Evolutionary conservation across 1,284 basidiomycete genomes (phyloP).

Genomic region (Cryptococcus hybrid): DNA sequence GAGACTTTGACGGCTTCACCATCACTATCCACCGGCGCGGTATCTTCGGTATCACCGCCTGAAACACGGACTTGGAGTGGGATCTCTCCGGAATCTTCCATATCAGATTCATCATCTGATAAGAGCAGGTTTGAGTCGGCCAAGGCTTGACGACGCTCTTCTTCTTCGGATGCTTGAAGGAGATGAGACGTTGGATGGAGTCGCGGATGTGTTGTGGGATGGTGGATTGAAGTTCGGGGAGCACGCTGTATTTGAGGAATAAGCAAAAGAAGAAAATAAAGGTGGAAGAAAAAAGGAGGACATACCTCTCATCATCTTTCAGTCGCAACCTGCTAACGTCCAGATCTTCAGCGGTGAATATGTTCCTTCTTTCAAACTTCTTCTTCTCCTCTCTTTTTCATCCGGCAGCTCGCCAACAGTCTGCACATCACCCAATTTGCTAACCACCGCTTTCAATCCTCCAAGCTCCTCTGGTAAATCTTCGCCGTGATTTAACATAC

Average conservation of each 20-base stretch:
- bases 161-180: conserved; percentile 68
- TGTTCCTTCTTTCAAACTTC: conserved; percentile 61
- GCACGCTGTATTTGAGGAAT: conserved; percentile 45
- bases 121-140: conserved; percentile 35
- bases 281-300: not conserved
- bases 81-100: conserved; percentile 31
- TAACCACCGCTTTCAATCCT: conserved; percentile 29
- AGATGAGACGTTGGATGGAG: conserved; percentile 70
- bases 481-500: conserved; percentile 35
- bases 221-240: conserved; percentile 57
- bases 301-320: conserved; percentile 51
- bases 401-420: not conserved
- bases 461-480: conserved; percentile 36
- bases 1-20: conserved; percentile 14
- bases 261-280: not conserved
- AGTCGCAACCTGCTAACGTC: conserved; percentile 62
- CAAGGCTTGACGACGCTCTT: conserved; percentile 56
- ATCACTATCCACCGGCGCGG: conserved; percentile 15
- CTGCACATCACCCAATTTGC: not conserved
- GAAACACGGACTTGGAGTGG: conserved; percentile 18
- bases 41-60: conserved; percentile 15
- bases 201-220: conserved; percentile 73
- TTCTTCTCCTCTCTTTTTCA: conserved; percentile 8
- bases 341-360: conserved; percentile 62
- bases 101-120: conserved; percentile 52